A percentile compares a stretch with the other conserved stretches of the same genome.
phyloP scores from a whole-genome alignment of 2,329 filamentous ascomycete genomes.

The Arthrobotrys sinensis region DNA sequence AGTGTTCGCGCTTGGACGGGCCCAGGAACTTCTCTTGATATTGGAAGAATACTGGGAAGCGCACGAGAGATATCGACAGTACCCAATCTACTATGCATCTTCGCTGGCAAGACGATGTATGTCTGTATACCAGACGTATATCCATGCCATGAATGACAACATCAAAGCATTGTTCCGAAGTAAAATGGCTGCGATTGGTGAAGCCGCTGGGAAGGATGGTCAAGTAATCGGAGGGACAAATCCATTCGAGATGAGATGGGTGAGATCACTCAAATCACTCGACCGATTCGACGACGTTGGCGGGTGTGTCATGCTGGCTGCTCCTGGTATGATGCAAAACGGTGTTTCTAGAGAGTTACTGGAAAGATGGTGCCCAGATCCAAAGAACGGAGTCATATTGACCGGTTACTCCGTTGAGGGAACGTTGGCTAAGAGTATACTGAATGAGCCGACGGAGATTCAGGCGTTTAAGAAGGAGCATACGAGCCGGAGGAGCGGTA shows the following conservation, averaged over 20 bases:
- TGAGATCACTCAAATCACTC: constrained; percentile 90
- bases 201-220: constrained; percentile 80
- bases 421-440: constrained; percentile 96
- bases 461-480: constrained; percentile 90
- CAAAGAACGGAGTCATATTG: constrained; percentile 98
- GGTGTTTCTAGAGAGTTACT: constrained; percentile 93
- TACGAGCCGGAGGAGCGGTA: constrained; percentile 70
- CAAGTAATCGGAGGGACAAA: constrained; percentile 62
- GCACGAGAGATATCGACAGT: constrained; percentile 87
- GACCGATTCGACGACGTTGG: constrained; percentile 97
- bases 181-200: constrained; percentile 80
- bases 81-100: constrained; percentile 97
- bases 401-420: constrained; percentile 98
- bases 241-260: constrained; percentile 97
- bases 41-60: constrained; percentile 97
- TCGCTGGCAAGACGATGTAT: constrained; percentile 97
- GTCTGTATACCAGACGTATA: constrained; percentile 98
- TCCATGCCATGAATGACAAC: constrained; percentile 98
- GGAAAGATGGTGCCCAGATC: constrained; percentile 95
- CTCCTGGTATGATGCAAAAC: constrained; percentile 92
- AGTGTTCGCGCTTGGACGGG: constrained; percentile 92
- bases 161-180: constrained; percentile 76
- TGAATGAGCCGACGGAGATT: constrained; percentile 95
- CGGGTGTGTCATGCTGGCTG: constrained; percentile 96
- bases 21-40: constrained; percentile 93